Conservation (phyloP, 2,329 filamentous ascomycete species). For the Geosmithia morbida region DNA sequence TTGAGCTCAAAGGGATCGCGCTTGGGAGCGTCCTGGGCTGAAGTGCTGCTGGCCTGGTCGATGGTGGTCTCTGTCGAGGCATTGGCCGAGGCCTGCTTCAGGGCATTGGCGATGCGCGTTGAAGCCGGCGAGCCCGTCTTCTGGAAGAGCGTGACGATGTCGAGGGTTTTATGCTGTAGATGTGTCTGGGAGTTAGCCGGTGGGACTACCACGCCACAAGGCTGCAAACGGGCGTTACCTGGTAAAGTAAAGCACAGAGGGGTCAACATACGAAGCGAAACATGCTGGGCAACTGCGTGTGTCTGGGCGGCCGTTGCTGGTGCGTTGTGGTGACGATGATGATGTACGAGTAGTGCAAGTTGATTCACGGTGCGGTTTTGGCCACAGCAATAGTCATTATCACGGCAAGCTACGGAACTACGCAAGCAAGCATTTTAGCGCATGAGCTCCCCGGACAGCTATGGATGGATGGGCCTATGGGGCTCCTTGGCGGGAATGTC, state of each 20-base stretch:
- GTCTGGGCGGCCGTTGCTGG: neutral
- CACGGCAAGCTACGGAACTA: no score
- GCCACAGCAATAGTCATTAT: neutral
- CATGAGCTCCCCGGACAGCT: neutral
- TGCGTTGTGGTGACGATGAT: neutral
- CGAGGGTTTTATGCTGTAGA: slow-evolving; percentile 58
- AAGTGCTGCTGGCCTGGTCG: slow-evolving; percentile 58
- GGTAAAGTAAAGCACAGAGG: slow-evolving; percentile 6
- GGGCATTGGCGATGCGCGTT: slow-evolving; percentile 54
- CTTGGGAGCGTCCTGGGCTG: slow-evolving; percentile 34
- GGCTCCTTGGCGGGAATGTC: neutral
- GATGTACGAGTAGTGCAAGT: neutral
- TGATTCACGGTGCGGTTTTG: neutral
- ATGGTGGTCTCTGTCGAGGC: slow-evolving; percentile 53
- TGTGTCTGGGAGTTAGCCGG: neutral
- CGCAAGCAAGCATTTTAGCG: neutral
- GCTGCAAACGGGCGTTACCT: neutral
- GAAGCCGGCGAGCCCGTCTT: slow-evolving; percentile 62
- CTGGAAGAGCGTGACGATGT: slow-evolving; percentile 95
- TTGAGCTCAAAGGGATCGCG: slow-evolving; percentile 73
- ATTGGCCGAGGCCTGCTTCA: slow-evolving; percentile 67
- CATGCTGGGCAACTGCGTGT: slow-evolving; percentile 17
- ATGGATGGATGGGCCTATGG: neutral
- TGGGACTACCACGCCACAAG: neutral
- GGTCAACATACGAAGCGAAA: slow-evolving; percentile 27